Evolutionary conservation across 2,329 filamentous ascomycete genomes (phyloP), one percentile per base, ranked within the genome.

Genomic region (Pyricularia sp.): DNA sequence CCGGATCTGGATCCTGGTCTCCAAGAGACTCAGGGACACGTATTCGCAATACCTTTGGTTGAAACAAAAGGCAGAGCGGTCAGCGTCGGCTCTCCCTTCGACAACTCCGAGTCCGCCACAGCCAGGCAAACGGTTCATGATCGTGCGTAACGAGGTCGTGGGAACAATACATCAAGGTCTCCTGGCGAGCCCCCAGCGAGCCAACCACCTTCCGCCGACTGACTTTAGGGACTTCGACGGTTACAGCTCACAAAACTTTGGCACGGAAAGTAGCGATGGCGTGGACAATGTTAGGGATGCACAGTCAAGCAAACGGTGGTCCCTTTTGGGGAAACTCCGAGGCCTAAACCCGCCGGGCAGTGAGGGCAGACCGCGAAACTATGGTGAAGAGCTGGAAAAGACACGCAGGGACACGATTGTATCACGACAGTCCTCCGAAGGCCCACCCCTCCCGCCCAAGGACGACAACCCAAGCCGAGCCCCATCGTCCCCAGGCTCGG

Each of bases 61-160:
- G 23, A 89, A 90, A 76, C 85, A 91, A 67, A 82, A 85, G 68
- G 89, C 91, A 17, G 89, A 91, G 70, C 80, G 77, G 28, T 73
- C 78, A 23, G 80, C 85, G 55, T 82, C 81, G 17, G 76, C 87
- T 3, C 85, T 84, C 0, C 90, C 92, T 6, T 93, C 92, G 0
- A 92, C 92, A 2, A 88, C 88, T 6, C 92, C 94, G n/a, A 93
- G 90, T 74, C 90, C 90, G 69, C 94, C 94, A 6, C 92, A 93
- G 2, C 92, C 94, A 1, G 91, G 92, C 65, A 92, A 94, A 74
- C 86, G 92, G 71, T 92, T 97, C 70, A 87, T 97, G 78, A 97
- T 97, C 73, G 91, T 97, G 72, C 89, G 93, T 69, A 94, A 92
- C 71, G 93, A 97, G 70, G 74, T 61, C n/a, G 26, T 85, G 26